Evolutionary conservation across 805 yeast species (phyloP), one percentile per base, ranked within the genome.

Genomic region (Suhomyces sp.): DNA sequence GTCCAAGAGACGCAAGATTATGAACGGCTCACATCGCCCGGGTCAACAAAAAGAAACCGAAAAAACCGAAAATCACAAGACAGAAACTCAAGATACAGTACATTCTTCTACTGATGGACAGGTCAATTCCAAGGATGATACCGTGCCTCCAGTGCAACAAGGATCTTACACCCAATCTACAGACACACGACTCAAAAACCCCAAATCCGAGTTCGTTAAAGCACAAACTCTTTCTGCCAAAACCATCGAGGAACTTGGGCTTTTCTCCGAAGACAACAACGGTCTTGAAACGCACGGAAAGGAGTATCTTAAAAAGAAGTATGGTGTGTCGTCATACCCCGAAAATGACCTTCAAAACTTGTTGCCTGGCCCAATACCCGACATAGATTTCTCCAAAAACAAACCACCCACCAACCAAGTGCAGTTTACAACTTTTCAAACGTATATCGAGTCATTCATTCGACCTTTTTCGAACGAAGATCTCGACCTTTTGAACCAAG

Each of bases 241-340:
- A 2, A 89, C 90, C 0, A 67, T 75, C 12, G 77, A 81, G 3
- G 81, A 79, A 29, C 67, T 89, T 49, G 90, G 89, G 0, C 68
- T 89, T 21, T 89, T 82, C 56, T 76, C 82, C 7, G 92, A 86
- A 47, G 78, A 78, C 48, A 72, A 68, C 27, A 77, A 82, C 45
- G 87, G 87, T 0, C 63, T 82, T 19, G 86, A 82, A 53, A 78
- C 82, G 15, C 82, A 82, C n/a, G 90, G 90, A 6, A 84, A 81
- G 41, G 96, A 88, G 45, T 89, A 80, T 60, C 67, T 87, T 53
- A 87, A 87, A 63, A 78, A 77, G 57, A 87, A 86, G 64, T 90
- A 85, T 61, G 97, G 88, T 3, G 99, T 94, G 13, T 88, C 94
- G 0, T 84, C 92, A n/a, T 94, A 84, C 65, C 99, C 99, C 0